Conservation (phyloP, 306 rosid species). For the Macrotyloma uniflorum region DNA sequence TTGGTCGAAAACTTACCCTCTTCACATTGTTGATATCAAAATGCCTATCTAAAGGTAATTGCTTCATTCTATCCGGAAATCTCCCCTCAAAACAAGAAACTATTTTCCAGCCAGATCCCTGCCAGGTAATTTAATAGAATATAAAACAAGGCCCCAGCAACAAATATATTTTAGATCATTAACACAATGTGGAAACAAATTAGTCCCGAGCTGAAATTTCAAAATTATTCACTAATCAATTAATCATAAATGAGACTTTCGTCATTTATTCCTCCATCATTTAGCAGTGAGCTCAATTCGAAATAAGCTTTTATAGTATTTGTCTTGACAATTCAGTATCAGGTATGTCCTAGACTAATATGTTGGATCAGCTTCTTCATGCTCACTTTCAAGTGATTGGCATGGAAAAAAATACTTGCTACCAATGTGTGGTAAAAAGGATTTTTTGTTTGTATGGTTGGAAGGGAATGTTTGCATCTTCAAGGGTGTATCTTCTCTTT, state of each 20-base stretch:
- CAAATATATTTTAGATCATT: background rate
- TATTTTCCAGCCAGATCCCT: constrained; percentile 99
- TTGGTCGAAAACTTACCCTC: constrained; percentile 63
- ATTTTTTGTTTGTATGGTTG: background rate
- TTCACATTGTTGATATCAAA: constrained; percentile 95
- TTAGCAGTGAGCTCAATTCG: background rate
- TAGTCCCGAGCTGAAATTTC: constrained; percentile 8
- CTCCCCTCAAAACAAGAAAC: constrained; percentile 96
- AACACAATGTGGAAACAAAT: background rate
- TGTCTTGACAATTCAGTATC: background rate
- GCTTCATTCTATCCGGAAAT: constrained; percentile 95
- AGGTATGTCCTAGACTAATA: background rate
- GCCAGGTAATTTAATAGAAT: constrained; percentile 34
- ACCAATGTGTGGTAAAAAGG: background rate
- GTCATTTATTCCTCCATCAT: background rate
- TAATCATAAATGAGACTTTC: background rate
- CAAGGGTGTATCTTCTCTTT: background rate
- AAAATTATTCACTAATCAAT: background rate
- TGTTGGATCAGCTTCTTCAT: background rate
- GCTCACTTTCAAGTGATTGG: background rate
- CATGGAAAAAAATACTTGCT: background rate
- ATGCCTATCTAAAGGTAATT: constrained; percentile 92
- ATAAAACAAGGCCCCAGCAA: background rate
- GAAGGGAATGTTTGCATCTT: constrained; percentile 1
- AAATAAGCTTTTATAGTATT: background rate